Evolutionary conservation across 352 stramenopile species (phyloP).

Genomic region (Aphanomyces astaci): DNA sequence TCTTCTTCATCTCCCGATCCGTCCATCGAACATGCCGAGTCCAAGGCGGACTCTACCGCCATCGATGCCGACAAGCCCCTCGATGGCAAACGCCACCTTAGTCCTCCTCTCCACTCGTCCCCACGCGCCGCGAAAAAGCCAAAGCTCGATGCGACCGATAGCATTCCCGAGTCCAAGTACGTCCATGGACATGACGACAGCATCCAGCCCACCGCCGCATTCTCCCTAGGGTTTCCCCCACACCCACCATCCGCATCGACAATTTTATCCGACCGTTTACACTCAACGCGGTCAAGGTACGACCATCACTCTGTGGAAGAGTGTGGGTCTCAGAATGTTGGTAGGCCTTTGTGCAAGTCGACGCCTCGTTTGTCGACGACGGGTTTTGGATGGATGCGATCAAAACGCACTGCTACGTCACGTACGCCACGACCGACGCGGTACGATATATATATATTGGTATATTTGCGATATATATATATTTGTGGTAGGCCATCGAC

Average conservation of each 20-base stretch:
- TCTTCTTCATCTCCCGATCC: too few relatives aligned
- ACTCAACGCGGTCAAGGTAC: constrained; percentile 64
- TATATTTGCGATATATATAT: background rate
- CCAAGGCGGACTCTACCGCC: too few relatives aligned
- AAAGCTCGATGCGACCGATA: background rate
- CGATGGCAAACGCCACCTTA: too few relatives aligned
- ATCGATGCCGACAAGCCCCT: too few relatives aligned
- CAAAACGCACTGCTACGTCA: constrained; percentile 84
- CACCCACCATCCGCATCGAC: constrained; percentile 44
- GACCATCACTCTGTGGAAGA: background rate
- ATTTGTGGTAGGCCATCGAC: constrained; percentile 35
- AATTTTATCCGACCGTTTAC: constrained; percentile 73
- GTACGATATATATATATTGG: constrained; percentile 26
- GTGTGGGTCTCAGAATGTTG: too few relatives aligned
- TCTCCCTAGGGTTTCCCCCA: constrained; percentile 7
- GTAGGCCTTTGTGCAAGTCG: constrained; percentile 49
- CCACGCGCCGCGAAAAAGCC: background rate
- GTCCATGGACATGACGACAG: background rate
- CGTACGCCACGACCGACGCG: constrained; percentile 42
- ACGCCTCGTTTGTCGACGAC: constrained; percentile 47
- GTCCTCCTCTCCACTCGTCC: too few relatives aligned
- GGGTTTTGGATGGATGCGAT: constrained; percentile 85
- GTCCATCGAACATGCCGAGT: too few relatives aligned
- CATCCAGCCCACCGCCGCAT: background rate
- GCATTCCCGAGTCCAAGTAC: background rate